phyloP scores from a whole-genome alignment of 148 eudicot species.

The Fagopyrum esculentum region DNA sequence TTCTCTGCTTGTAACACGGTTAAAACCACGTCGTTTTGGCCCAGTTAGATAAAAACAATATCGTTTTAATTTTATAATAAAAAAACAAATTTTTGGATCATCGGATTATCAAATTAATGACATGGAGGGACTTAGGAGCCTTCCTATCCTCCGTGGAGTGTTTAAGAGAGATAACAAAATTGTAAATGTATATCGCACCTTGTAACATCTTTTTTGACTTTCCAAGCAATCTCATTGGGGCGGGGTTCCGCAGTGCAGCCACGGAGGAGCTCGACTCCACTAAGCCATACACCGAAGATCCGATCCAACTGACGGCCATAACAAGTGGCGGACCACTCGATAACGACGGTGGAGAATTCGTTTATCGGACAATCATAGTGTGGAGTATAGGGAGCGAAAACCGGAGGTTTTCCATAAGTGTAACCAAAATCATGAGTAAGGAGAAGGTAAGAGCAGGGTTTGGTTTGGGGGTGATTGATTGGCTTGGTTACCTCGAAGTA shows the following conservation, averaged over 20 bases:
- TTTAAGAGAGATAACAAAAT: too few relatives aligned
- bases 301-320: conserved; percentile 81
- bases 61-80: too few relatives aligned
- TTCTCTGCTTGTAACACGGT: too few relatives aligned
- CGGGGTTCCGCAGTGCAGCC: conserved; percentile 94
- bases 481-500: conserved; percentile 78
- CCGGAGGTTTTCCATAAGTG: conserved; percentile 59
- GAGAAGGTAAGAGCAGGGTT: conserved; percentile 50
- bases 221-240: conserved; percentile 62
- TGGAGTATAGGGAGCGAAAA: conserved; percentile 46
- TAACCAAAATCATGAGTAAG: conserved; percentile 65
- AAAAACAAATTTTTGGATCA: too few relatives aligned
- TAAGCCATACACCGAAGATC: conserved; percentile 86
- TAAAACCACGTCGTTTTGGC: too few relatives aligned
- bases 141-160: too few relatives aligned
- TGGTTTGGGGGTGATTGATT: conserved; percentile 35
- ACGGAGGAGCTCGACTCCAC: conserved; percentile 80
- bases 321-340: conserved; percentile 68
- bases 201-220: conserved; percentile 62
- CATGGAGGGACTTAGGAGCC: too few relatives aligned
- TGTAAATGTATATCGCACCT: conserved; percentile 9
- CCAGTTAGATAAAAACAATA: too few relatives aligned
- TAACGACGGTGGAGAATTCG: conserved; percentile 36
- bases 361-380: conserved; percentile 45
- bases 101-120: too few relatives aligned